Evolutionary conservation across 176 grass and related monocot genomes (phyloP).

Genomic region (Rhipidocladum racemiflorum): DNA sequence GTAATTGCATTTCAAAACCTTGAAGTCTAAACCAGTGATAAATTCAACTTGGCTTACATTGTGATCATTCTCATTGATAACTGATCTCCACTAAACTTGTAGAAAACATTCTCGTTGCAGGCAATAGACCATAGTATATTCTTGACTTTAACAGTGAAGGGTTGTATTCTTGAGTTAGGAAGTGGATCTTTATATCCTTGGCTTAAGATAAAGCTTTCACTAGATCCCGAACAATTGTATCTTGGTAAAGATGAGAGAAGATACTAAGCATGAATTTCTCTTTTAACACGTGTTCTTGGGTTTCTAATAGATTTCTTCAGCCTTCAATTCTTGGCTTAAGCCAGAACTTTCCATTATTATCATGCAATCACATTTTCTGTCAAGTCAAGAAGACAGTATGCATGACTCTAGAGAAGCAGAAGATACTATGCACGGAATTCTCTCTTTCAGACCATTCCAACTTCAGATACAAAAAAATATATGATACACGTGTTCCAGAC

Average conservation of each 20-base stretch:
- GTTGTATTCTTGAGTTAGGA: background rate
- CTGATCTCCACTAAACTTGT: background rate
- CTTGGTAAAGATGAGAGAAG: background rate
- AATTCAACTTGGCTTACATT: background rate
- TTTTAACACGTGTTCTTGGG: background rate
- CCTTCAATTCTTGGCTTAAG: background rate
- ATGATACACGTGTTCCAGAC: background rate
- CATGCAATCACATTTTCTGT: background rate
- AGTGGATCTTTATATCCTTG: background rate
- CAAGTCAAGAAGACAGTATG: background rate
- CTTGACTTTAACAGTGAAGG: background rate
- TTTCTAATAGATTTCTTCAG: background rate
- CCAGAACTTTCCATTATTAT: background rate
- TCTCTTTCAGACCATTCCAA: background rate
- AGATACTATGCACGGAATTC: background rate
- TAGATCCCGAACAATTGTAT: background rate
- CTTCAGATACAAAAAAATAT: constrained; percentile 1
- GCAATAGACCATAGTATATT: background rate
- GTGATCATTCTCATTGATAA: background rate
- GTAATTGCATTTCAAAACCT: background rate
- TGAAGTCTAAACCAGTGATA: background rate
- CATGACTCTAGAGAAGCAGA: background rate
- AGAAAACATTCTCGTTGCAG: background rate
- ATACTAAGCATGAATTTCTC: background rate
- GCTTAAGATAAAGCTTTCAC: background rate